These are phyloP conservation scores for Penicillium polonicum DNA, from an alignment of 2,329 filamentous ascomycete genomes.

Conservation along the genomic window DNA sequence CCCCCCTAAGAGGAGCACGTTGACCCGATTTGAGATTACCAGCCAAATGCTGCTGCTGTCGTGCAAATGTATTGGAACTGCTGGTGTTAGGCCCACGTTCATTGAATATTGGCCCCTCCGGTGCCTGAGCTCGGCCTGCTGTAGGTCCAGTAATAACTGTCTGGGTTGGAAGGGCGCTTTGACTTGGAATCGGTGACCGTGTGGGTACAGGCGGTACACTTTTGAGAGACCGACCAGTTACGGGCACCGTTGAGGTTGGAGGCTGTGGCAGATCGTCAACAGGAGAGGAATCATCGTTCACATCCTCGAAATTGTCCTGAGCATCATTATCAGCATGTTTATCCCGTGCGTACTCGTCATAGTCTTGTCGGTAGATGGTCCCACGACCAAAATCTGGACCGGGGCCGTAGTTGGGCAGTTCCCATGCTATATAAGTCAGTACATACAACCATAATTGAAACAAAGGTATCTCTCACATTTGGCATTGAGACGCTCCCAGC, in stretches of 20 bases:
- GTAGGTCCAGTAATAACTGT: not conserved
- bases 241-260: not conserved
- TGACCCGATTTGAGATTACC: not conserved
- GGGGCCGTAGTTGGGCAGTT: slow-evolving; percentile 4
- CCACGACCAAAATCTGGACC: not conserved
- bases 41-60: not conserved
- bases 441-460: not conserved
- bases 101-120: not conserved
- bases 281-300: not conserved
- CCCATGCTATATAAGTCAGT: slow-evolving; percentile 5
- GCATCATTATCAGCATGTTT: not conserved
- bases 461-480: not conserved
- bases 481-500: slow-evolving; percentile 4
- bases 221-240: not conserved
- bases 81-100: not conserved
- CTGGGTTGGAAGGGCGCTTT: not conserved
- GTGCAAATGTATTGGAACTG: too few species aligned
- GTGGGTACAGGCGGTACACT: not conserved
- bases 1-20: too few species aligned
- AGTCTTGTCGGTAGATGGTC: not conserved
- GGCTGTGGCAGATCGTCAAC: not conserved
- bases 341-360: not conserved
- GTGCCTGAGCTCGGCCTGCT: not conserved
- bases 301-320: not conserved
- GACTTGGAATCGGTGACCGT: not conserved